phyloP scores from a whole-genome alignment of 805 yeast species.

The Ogataea trehaloabstinens region DNA sequence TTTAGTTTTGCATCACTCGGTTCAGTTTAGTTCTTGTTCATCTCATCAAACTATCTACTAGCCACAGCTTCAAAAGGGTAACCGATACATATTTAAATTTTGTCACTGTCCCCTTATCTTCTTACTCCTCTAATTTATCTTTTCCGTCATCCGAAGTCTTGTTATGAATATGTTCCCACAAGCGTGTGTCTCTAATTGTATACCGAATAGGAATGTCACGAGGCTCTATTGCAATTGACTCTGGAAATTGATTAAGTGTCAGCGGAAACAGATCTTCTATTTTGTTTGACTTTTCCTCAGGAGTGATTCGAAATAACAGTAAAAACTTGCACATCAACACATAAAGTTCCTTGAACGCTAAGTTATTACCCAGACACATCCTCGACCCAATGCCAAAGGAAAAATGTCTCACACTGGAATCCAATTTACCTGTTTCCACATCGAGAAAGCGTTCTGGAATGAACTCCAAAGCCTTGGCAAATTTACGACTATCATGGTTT shows the following conservation, averaged over 20 bases:
- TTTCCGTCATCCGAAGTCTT: background rate
- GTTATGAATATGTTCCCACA: background rate
- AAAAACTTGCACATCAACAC: constrained; percentile 52
- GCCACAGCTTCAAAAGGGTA: too few species aligned
- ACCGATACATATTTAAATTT: too few species aligned
- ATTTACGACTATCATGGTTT: constrained; percentile 55
- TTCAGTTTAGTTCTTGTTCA: too few species aligned
- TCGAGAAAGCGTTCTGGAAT: constrained; percentile 52
- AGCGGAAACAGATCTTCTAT: constrained; percentile 51
- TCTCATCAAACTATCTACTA: too few species aligned
- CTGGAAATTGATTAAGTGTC: constrained; percentile 47
- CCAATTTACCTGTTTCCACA: constrained; percentile 14
- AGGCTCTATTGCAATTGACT: constrained; percentile 65
- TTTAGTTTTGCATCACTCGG: too few species aligned
- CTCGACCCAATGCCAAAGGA: constrained; percentile 72
- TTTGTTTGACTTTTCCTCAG: constrained; percentile 14
- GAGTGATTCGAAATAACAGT: constrained; percentile 50
- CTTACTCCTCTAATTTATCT: background rate
- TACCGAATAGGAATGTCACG: constrained; percentile 36
- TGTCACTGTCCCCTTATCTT: too few species aligned
- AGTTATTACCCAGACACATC: constrained; percentile 66
- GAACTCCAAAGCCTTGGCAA: constrained; percentile 44
- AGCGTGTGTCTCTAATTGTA: constrained; percentile 26
- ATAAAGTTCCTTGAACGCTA: constrained; percentile 67
- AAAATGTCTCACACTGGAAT: constrained; percentile 37